Conservation (phyloP, 78 protist genomes). For the Salpingoeca rosetta region DNA sequence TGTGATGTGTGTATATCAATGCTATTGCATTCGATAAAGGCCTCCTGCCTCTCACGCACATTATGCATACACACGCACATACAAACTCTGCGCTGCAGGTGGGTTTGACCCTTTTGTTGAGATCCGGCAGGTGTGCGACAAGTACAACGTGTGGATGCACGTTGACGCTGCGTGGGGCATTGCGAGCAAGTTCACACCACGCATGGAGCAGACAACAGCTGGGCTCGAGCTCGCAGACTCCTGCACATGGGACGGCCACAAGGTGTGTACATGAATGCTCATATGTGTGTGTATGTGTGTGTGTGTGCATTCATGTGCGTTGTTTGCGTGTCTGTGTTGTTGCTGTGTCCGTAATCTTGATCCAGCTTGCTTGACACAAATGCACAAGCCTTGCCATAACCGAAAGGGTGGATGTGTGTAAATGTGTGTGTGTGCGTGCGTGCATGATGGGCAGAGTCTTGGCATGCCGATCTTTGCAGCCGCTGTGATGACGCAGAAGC, state of each 20-base stretch:
- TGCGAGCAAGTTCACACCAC: neutral
- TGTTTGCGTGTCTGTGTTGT: neutral
- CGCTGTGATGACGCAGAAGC: neutral
- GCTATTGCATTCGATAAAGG: neutral
- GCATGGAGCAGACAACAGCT: neutral
- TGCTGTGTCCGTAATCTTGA: neutral
- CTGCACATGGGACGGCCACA: constrained; percentile 38
- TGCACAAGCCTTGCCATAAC: no score
- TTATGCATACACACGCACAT: no score
- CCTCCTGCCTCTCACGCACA: no score
- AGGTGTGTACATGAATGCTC: neutral
- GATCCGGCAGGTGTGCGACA: neutral
- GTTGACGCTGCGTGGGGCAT: constrained; percentile 35
- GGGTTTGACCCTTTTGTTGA: neutral
- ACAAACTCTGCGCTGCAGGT: neutral
- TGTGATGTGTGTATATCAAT: constrained; percentile 15
- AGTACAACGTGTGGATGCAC: neutral
- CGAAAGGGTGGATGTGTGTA: no score
- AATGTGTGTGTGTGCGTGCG: no score
- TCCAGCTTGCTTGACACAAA: no score
- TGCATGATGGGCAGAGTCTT: no score
- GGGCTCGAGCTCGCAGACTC: constrained; percentile 39
- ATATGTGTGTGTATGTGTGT: no score
- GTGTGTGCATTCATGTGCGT: neutral
- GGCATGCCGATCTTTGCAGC: neutral